A percentile compares a stretch with the other conserved stretches of the same genome.
These are phyloP conservation scores for Xylaria scruposa DNA, from an alignment of 495 filamentous ascomycete genomes.

Conservation along the genomic window DNA sequence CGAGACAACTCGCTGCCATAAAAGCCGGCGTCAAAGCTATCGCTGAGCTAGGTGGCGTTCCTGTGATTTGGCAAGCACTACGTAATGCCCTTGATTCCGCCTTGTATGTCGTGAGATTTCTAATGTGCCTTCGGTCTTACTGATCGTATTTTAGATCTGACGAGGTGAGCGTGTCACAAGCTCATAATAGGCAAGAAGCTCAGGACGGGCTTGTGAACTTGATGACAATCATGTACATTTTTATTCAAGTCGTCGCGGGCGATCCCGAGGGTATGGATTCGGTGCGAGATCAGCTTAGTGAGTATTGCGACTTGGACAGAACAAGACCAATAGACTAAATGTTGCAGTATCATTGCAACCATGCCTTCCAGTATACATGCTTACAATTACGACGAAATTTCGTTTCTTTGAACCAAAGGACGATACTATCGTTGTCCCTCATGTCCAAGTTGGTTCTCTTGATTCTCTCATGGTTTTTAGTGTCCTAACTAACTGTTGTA, in stretches of 20 bases:
- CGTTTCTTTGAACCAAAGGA: constrained; percentile 82
- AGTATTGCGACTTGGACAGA: constrained; percentile 28
- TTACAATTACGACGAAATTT: constrained; percentile 75
- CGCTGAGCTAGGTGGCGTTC: constrained; percentile 64
- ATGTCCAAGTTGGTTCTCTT: constrained; percentile 27
- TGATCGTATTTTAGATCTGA: constrained; percentile 47
- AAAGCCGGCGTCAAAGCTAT: constrained; percentile 67
- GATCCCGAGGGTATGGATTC: constrained; percentile 48
- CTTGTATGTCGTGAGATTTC: constrained; percentile 44
- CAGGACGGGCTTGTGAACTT: constrained; percentile 66
- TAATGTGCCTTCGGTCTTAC: constrained; percentile 14
- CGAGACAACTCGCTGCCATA: constrained; percentile 72
- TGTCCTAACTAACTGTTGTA: constrained; percentile 45
- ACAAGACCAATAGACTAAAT: constrained; percentile 34
- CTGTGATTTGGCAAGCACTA: constrained; percentile 65
- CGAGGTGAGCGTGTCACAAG: constrained; percentile 37
- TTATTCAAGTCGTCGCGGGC: constrained; percentile 70
- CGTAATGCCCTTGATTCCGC: constrained; percentile 63
- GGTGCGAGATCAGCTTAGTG: constrained; percentile 51
- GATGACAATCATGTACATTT: constrained; percentile 73
- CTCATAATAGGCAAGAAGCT: constrained; percentile 45
- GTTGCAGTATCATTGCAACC: constrained; percentile 66
- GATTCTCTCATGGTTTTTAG: neutral
- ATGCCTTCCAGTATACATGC: constrained; percentile 71
- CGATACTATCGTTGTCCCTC: constrained; percentile 39